Evolutionary conservation across 257 asterid genomes (phyloP).

Genomic region (Nyctanthes arbortristis): DNA sequence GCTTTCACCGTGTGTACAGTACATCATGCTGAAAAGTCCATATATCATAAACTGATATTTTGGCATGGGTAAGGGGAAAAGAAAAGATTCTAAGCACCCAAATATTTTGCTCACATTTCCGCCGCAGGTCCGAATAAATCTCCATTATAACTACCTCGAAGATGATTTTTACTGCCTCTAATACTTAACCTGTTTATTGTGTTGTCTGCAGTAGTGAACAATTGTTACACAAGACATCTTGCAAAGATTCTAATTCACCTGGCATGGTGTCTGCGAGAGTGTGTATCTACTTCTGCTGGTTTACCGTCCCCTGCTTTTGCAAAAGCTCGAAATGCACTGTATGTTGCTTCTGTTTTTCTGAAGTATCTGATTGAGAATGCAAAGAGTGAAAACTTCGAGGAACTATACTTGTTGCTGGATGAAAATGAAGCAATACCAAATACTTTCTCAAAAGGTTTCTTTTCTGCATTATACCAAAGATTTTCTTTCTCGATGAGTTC

Average conservation of each 20-base stretch:
- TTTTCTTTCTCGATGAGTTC: slow-evolving; percentile 2
- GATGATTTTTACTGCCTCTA: not conserved
- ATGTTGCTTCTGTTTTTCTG: slow-evolving; percentile 81
- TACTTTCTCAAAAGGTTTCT: slow-evolving; percentile 64
- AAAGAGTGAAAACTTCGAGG: slow-evolving; percentile 73
- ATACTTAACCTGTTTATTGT: slow-evolving; percentile 10
- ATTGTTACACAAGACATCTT: slow-evolving; percentile 83
- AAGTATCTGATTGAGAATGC: slow-evolving; percentile 79
- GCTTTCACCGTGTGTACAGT: too few species aligned
- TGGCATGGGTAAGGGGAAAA: too few species aligned
- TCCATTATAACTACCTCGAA: too few species aligned
- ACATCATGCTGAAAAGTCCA: too few species aligned
- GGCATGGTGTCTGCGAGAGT: slow-evolving; percentile 87
- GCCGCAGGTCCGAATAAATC: too few species aligned
- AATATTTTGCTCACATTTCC: too few species aligned
- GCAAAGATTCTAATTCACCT: slow-evolving; percentile 84
- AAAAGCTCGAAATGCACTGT: slow-evolving; percentile 80
- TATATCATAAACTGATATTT: too few species aligned
- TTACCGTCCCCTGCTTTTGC: slow-evolving; percentile 53
- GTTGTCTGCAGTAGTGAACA: slow-evolving; percentile 70
- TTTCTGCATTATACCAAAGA: slow-evolving; percentile 12
- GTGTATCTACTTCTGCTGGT: slow-evolving; percentile 65
- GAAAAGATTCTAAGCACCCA: too few species aligned
- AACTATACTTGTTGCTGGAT: slow-evolving; percentile 64
- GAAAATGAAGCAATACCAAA: slow-evolving; percentile 64